Percentiles rank a stretch among this genome's conserved stretches.
Evolutionary conservation across 257 asterid genomes (phyloP).

Genomic region (Buddleja alternifolia): DNA sequence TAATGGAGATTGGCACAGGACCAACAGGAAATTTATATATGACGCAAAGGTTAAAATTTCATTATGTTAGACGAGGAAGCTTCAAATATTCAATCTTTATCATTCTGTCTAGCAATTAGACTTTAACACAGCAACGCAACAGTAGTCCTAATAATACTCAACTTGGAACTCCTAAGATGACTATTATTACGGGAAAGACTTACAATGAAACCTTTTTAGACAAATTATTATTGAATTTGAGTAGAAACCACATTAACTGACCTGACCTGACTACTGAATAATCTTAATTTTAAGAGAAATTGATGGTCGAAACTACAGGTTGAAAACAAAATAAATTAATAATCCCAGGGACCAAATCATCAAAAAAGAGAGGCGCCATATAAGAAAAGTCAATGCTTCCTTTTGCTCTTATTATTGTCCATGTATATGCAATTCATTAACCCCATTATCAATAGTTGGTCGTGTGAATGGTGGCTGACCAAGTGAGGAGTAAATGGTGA

Average conservation of each 20-base stretch:
- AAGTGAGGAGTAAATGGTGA: not conserved
- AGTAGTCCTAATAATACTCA: not conserved
- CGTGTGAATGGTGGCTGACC: not conserved
- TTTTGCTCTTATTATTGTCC: not conserved
- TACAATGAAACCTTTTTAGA: too few relatives aligned
- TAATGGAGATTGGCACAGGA: not conserved
- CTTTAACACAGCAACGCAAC: not conserved
- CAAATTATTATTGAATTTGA: not conserved
- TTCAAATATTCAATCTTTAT: not conserved
- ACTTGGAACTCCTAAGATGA: not conserved
- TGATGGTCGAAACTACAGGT: not conserved
- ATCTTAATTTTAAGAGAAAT: not conserved
- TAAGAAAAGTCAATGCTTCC: not conserved
- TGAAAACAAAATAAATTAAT: not conserved
- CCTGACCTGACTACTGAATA: slow-evolving; percentile 10
- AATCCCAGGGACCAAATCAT: too few relatives aligned
- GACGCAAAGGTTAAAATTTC: not conserved
- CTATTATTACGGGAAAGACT: not conserved
- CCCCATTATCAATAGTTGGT: not conserved
- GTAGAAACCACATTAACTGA: not conserved
- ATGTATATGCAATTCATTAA: not conserved
- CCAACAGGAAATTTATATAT: not conserved
- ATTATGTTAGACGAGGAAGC: not conserved
- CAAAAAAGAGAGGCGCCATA: not conserved
- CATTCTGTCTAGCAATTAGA: not conserved